Conservation (phyloP, 2,329 filamentous ascomycete genomes). For the Ophiostoma himal-ulmi region DNA sequence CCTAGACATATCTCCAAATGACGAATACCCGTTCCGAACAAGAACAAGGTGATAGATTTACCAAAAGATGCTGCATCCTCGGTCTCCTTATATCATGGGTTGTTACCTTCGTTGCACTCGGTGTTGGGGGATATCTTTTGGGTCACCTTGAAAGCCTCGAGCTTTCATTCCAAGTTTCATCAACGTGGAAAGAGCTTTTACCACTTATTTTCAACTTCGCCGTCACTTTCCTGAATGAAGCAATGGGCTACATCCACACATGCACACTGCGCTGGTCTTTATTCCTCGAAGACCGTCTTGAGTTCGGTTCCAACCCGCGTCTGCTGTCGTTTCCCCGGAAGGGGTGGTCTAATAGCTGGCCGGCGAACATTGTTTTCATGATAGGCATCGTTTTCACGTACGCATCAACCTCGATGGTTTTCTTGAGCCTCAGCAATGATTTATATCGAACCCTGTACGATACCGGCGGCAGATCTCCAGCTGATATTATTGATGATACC, state of each 20-base stretch:
- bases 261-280: slow-evolving; percentile 33
- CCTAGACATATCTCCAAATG: neutral
- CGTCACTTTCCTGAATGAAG: slow-evolving; percentile 31
- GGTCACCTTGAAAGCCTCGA: neutral
- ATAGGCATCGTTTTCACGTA: neutral
- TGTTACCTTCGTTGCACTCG: neutral
- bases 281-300: slow-evolving; percentile 30
- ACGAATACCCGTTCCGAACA: neutral
- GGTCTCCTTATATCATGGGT: neutral
- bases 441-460: neutral
- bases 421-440: neutral
- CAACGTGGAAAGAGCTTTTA: neutral
- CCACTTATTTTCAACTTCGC: neutral
- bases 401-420: neutral
- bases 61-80: neutral
- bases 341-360: neutral
- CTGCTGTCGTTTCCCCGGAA: neutral
- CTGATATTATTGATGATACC: neutral
- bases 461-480: neutral
- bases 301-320: slow-evolving; percentile 30
- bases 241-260: slow-evolving; percentile 33
- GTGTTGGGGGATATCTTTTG: neutral
- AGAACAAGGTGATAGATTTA: neutral
- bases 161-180: neutral
- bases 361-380: neutral